These are phyloP conservation scores for Candida orba DNA, from an alignment of 805 yeast genomes.

Conservation along the genomic window DNA sequence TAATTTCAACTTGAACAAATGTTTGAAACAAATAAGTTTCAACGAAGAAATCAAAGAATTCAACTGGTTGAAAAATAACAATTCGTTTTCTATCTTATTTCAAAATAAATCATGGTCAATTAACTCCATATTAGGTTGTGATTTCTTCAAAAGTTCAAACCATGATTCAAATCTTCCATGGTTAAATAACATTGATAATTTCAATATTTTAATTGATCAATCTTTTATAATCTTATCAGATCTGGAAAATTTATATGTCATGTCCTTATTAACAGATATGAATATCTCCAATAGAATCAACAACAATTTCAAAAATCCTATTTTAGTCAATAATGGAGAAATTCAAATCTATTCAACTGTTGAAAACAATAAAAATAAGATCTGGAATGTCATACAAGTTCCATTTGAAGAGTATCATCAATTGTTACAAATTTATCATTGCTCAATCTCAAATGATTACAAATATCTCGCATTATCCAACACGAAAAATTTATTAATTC, in stretches of 20 bases:
- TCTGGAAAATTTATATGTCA: neutral
- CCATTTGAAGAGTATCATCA: slow-evolving; percentile 20
- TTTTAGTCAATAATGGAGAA: slow-evolving; percentile 16
- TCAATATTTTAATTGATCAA: slow-evolving; percentile 4
- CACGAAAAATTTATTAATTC: slow-evolving; percentile 12
- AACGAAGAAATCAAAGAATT: slow-evolving; percentile 3
- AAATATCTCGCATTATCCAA: slow-evolving; percentile 20
- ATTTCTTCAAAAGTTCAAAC: slow-evolving; percentile 12
- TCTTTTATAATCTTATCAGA: slow-evolving; percentile 5
- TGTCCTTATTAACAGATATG: slow-evolving; percentile 4
- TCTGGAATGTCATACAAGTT: slow-evolving; percentile 17
- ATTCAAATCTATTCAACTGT: slow-evolving; percentile 22
- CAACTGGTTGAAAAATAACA: slow-evolving; percentile 14
- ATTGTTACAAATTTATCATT: slow-evolving; percentile 11
- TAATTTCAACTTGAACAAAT: neutral
- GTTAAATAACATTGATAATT: slow-evolving; percentile 1
- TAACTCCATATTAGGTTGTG: too few species aligned
- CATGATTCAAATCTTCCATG: slow-evolving; percentile 19
- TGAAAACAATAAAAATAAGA: slow-evolving; percentile 12
- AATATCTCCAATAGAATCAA: slow-evolving; percentile 14
- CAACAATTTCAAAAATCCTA: slow-evolving; percentile 20
- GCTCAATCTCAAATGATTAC: slow-evolving; percentile 21
- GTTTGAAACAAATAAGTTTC: slow-evolving; percentile 3
- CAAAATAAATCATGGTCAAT: slow-evolving; percentile 20
- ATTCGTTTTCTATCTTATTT: slow-evolving; percentile 11